Evolutionary conservation across 2,329 filamentous ascomycete species (phyloP).

Genomic region (Botryotinia calthae): DNA sequence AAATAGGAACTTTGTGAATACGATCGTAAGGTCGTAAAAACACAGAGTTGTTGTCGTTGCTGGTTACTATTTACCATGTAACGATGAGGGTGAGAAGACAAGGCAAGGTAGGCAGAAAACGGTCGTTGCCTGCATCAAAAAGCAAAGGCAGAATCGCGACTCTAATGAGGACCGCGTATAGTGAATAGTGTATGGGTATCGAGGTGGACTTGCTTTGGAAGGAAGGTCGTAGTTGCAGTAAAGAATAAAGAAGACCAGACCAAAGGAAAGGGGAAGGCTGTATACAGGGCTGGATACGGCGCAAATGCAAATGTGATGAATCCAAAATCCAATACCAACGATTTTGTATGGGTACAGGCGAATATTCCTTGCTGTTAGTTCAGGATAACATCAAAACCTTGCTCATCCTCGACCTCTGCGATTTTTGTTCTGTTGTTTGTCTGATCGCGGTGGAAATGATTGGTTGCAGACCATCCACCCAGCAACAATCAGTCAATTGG

Average conservation of each 20-base stretch:
- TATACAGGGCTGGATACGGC: neutral
- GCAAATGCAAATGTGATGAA: neutral
- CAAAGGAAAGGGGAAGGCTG: slow-evolving; percentile 6
- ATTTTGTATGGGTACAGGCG: neutral
- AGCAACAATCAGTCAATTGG: slow-evolving; percentile 18
- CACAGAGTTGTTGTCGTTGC: neutral
- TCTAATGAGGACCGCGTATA: slow-evolving; percentile 4
- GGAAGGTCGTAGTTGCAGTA: neutral
- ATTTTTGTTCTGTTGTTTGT: slow-evolving; percentile 18
- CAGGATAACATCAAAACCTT: slow-evolving; percentile 8
- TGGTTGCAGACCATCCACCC: slow-evolving; percentile 21
- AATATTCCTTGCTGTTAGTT: neutral
- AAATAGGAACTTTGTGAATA: slow-evolving; percentile 1
- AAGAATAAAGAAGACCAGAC: neutral
- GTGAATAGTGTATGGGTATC: slow-evolving; percentile 1
- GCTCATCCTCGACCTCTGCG: neutral
- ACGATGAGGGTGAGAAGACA: slow-evolving; percentile 6
- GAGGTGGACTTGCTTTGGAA: neutral
- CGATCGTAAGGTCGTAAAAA: slow-evolving; percentile 10
- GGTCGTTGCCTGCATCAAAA: neutral
- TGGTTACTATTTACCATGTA: neutral
- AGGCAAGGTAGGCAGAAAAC: neutral
- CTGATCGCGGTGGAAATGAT: slow-evolving; percentile 14
- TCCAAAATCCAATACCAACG: neutral
- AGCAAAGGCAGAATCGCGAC: slow-evolving; percentile 5